phyloP scores from a whole-genome alignment of 805 yeast species.

The Kodamaea sagamina region DNA sequence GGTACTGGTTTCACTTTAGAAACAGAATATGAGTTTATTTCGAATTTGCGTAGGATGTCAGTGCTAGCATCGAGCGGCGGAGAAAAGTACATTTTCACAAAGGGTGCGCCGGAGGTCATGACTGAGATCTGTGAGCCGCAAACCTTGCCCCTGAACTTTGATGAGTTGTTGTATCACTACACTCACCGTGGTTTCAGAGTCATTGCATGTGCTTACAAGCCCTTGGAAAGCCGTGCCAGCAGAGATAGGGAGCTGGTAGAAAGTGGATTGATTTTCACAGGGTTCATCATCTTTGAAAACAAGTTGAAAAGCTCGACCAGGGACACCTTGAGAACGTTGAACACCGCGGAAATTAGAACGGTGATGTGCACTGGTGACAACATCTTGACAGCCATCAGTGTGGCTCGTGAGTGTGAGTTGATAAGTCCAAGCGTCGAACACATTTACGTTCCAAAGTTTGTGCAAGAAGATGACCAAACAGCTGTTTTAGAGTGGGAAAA shows the following conservation, averaged over 20 bases:
- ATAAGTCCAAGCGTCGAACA: constrained; percentile 41
- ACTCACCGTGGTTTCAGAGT: constrained; percentile 95
- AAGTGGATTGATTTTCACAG: constrained; percentile 67
- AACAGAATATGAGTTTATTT: constrained; percentile 76
- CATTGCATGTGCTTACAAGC: constrained; percentile 85
- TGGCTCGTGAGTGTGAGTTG: constrained; percentile 80
- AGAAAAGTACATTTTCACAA: constrained; percentile 51
- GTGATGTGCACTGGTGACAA: constrained; percentile 99
- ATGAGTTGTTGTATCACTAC: constrained; percentile 73
- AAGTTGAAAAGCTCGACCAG: constrained; percentile 74
- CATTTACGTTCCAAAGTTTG: constrained; percentile 58
- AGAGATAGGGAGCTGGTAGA: constrained; percentile 67
- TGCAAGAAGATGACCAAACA: constrained; percentile 34
- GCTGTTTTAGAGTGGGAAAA: constrained; percentile 62
- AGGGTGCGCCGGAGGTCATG: constrained; percentile 98
- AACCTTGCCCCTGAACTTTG: constrained; percentile 73
- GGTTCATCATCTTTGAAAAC: constrained; percentile 91
- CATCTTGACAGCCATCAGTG: constrained; percentile 90
- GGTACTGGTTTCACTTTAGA: constrained; percentile 29
- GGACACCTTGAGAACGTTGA: constrained; percentile 58
- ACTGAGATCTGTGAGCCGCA: constrained; percentile 69
- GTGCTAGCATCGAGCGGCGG: constrained; percentile 48
- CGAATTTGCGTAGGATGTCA: constrained; percentile 87
- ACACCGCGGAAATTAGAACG: constrained; percentile 73
- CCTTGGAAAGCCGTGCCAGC: constrained; percentile 15